These are phyloP conservation scores for Ogataea hybrid DNA, from an alignment of 1,139 yeast genomes.

Conservation along the genomic window DNA sequence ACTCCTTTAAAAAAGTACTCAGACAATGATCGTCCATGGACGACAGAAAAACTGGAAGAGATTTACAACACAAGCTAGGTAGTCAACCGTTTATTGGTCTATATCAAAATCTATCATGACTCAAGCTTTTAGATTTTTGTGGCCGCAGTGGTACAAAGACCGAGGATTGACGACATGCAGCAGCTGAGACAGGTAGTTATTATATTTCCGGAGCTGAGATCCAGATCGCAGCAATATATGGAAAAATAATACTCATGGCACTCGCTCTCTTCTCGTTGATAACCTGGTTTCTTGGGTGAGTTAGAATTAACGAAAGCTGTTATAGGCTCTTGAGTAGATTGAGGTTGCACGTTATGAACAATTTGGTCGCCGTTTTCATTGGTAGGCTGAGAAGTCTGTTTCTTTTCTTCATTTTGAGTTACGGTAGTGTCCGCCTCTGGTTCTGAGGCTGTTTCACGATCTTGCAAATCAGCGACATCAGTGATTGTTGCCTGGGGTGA, in stretches of 20 bases:
- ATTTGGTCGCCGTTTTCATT: background rate
- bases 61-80: slow-evolving; percentile 1
- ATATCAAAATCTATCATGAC: no score
- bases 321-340: slow-evolving; percentile 9
- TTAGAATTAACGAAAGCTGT: slow-evolving; percentile 12
- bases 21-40: slow-evolving; percentile 50
- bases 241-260: slow-evolving; percentile 29
- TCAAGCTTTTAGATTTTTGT: slow-evolving; percentile 1
- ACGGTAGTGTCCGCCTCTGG: slow-evolving; percentile 1
- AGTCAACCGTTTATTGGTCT: background rate
- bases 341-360: slow-evolving; percentile 11
- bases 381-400: background rate
- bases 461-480: background rate
- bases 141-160: slow-evolving; percentile 16
- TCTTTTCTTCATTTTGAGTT: background rate
- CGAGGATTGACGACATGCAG: slow-evolving; percentile 10
- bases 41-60: slow-evolving; percentile 26
- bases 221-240: slow-evolving; percentile 13
- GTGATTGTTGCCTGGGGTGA: slow-evolving; percentile 12
- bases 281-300: slow-evolving; percentile 15
- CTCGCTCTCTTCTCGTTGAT: slow-evolving; percentile 26
- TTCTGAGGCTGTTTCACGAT: background rate
- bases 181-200: slow-evolving; percentile 15
- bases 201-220: slow-evolving; percentile 13
- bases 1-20: slow-evolving; percentile 47